These are phyloP conservation scores for Ciborinia camelliae DNA, from an alignment of 2,329 filamentous ascomycete genomes.

Conservation along the genomic window DNA sequence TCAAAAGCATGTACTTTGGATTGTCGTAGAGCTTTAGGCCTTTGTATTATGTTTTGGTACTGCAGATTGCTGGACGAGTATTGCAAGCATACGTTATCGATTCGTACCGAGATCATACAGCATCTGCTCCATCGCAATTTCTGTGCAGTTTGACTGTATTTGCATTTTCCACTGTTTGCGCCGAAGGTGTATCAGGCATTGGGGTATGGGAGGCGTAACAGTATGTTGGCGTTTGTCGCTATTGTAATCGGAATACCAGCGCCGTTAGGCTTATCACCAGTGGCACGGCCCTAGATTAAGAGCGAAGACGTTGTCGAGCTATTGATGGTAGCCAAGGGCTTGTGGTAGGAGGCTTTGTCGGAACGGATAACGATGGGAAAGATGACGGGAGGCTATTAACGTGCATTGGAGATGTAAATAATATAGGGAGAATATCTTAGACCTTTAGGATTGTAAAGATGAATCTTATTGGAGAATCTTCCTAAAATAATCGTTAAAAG, in stretches of 20 bases:
- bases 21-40: too few relatives aligned
- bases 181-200: slow-evolving; percentile 28
- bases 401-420: neutral
- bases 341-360: neutral
- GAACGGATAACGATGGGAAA: neutral
- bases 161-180: slow-evolving; percentile 38
- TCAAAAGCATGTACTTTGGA: slow-evolving; percentile 49
- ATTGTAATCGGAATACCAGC: slow-evolving; percentile 45
- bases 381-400: neutral
- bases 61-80: slow-evolving; percentile 18
- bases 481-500: neutral
- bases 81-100: slow-evolving; percentile 51
- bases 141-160: slow-evolving; percentile 29
- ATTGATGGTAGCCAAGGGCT: slow-evolving; percentile 10
- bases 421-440: neutral
- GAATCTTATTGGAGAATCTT: neutral
- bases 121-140: slow-evolving; percentile 40
- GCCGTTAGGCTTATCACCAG: slow-evolving; percentile 43
- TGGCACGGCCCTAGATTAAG: slow-evolving; percentile 39
- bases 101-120: slow-evolving; percentile 39
- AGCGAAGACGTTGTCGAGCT: slow-evolving; percentile 29
- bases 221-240: slow-evolving; percentile 35
- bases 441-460: neutral
- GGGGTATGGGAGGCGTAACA: slow-evolving; percentile 48
- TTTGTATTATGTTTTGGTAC: too few relatives aligned